Base-by-base conservation (phyloP, 345 rosid species). In the Hypericum perforatum region DNA sequence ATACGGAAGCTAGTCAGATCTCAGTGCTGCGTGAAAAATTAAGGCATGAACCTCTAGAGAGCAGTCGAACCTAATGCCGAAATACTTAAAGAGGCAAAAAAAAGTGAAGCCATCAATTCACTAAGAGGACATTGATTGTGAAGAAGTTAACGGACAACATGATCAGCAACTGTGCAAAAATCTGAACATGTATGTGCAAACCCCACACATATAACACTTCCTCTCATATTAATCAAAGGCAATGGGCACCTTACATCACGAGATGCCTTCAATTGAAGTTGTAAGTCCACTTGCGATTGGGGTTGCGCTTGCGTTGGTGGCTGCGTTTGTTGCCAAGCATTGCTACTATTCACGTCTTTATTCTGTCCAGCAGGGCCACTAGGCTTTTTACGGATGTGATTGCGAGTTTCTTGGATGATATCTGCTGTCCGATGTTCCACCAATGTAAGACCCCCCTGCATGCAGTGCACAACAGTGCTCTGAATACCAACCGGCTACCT, bases 271-370 rank as follows among this genome's bases (percentile, higher is more conserved):
- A 52, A 8, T 37, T 52, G 55, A 55, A 78, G 89, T 68, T 63
- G 60, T 42, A 53, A 62, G 11, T 91, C 95, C 13, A 75, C 60
- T 74, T 77, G 84, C 57, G 53, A 52, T 16, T 63, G 72, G 5
- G 57, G 52, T 39, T 62, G 63, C 16, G 7, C 37, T 6, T 41
- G 46, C 10, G 69, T 45, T 62, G 70, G 79, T 46, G 49, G 60
- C 55, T 68, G 70, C 14, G 58, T 53, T 57, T 60, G 73, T 62
- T 73, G 76, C 46, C 39, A 22, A 2, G 40, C 42, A 36, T 13
- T 49, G 43, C 53, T 55, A 41, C 36, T 43, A 43, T 2, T 11
- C 14, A 45, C 37, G 37, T 44, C 44, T 44, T 61, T 62, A 61
- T 46, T 56, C 47, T 52, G 47, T 5, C 57, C 60, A 36, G 64